A percentile compares a stretch with the other conserved stretches of the same genome.
Conservation (phyloP, 805 yeast species). For the Diddensiella transvaalensis region DNA sequence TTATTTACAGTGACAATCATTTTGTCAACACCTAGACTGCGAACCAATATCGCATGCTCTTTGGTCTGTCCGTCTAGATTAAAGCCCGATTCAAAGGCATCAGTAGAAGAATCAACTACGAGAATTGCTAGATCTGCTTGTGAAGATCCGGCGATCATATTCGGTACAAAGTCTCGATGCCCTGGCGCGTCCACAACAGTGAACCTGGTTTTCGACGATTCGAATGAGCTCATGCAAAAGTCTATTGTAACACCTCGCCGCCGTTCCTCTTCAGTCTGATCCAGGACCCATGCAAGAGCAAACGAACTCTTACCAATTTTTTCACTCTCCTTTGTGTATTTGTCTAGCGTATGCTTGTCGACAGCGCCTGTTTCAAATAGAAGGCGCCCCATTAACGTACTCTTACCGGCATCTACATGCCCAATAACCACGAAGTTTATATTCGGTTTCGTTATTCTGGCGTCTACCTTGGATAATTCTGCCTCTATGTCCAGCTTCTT, state of each 20-base stretch:
- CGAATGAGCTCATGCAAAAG: constrained; percentile 64
- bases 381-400: constrained; percentile 73
- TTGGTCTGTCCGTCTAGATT: constrained; percentile 68
- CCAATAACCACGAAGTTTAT: constrained; percentile 78
- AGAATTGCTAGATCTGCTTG: constrained; percentile 75
- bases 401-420: constrained; percentile 83
- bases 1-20: constrained; percentile 66
- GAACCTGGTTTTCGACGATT: constrained; percentile 50
- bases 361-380: constrained; percentile 65
- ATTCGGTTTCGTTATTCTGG: constrained; percentile 45
- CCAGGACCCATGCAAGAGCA: constrained; percentile 83
- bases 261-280: constrained; percentile 75
- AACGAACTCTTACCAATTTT: constrained; percentile 71
- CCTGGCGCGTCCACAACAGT: constrained; percentile 85
- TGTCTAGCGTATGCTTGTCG: constrained; percentile 60
- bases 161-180: constrained; percentile 77
- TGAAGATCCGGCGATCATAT: constrained; percentile 78
- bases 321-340: constrained; percentile 60
- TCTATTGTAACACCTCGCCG: constrained; percentile 75
- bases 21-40: constrained; percentile 59
- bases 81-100: constrained; percentile 72
- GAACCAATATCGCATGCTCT: constrained; percentile 70
- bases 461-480: constrained; percentile 1
- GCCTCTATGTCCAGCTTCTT: constrained; percentile 11
- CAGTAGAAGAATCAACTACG: constrained; percentile 61